These are phyloP conservation scores for Candida nitratophila DNA, from an alignment of 805 yeast genomes.

Conservation along the genomic window DNA sequence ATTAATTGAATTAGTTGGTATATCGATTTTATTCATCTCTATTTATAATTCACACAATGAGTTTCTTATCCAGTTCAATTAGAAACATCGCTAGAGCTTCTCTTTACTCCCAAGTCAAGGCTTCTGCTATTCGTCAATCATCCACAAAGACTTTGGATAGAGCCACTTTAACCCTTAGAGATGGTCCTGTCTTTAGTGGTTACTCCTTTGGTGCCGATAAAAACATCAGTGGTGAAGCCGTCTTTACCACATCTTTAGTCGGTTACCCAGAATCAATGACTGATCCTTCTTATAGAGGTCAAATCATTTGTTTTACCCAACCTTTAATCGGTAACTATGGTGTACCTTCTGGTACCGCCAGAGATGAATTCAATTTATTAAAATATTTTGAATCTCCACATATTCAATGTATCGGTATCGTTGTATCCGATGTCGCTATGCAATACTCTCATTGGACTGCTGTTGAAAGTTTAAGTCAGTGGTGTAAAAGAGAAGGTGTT, in stretches of 20 bases:
- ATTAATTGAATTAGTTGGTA: too few relatives aligned
- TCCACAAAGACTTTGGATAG: constrained; percentile 45
- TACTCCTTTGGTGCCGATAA: constrained; percentile 93
- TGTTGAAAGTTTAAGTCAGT: constrained; percentile 85
- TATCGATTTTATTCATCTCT: too few relatives aligned
- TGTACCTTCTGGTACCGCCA: constrained; percentile 78
- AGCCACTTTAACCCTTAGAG: constrained; percentile 85
- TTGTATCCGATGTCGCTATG: constrained; percentile 92
- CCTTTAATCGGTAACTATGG: constrained; percentile 98
- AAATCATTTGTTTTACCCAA: constrained; percentile 90
- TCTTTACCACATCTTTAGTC: constrained; percentile 94
- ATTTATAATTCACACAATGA: too few relatives aligned
- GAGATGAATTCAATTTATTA: constrained; percentile 79
- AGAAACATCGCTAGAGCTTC: background rate
- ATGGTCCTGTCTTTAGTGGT: constrained; percentile 91
- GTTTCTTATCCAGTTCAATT: background rate
- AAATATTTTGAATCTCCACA: constrained; percentile 89
- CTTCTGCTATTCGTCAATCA: constrained; percentile 12
- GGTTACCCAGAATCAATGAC: constrained; percentile 98
- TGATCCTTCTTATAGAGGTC: constrained; percentile 98
- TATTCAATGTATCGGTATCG: constrained; percentile 92
- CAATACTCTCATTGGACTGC: constrained; percentile 99
- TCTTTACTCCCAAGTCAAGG: background rate
- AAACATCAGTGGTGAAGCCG: constrained; percentile 94
- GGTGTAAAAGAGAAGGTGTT: constrained; percentile 96